Conservation (phyloP, 1,284 basidiomycete species). For the Heterobasidion parviporum region DNA sequence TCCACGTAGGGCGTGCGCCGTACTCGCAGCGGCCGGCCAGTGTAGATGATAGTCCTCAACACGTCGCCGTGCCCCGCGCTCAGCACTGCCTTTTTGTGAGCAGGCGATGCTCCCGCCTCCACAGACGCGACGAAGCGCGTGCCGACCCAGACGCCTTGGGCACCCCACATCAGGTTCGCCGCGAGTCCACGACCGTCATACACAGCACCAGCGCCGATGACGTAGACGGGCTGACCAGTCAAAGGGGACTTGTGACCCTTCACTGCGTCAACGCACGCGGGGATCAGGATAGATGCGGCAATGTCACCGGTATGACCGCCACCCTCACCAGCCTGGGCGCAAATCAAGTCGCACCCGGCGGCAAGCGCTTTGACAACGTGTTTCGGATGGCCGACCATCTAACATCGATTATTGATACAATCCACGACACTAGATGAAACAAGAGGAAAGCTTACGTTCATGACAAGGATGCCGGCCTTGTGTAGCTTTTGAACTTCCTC, state of each 20-base stretch:
- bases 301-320: slow-evolving; percentile 79
- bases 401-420: background rate
- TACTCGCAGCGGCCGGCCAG: slow-evolving; percentile 82
- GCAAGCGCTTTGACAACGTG: slow-evolving; percentile 77
- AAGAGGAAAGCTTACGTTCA: slow-evolving; percentile 50
- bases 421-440: background rate
- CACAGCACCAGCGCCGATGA: slow-evolving; percentile 82
- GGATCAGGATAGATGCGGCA: slow-evolving; percentile 68
- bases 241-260: slow-evolving; percentile 69
- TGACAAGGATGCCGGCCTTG: slow-evolving; percentile 71
- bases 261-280: slow-evolving; percentile 79
- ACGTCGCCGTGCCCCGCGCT: slow-evolving; percentile 65
- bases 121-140: slow-evolving; percentile 77
- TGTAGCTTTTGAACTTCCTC: slow-evolving; percentile 74
- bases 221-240: slow-evolving; percentile 73
- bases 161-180: slow-evolving; percentile 79
- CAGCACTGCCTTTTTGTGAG: slow-evolving; percentile 73
- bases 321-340: slow-evolving; percentile 83
- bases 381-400: slow-evolving; percentile 88
- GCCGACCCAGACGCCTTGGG: slow-evolving; percentile 68
- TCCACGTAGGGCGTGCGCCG: slow-evolving; percentile 75
- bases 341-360: slow-evolving; percentile 81
- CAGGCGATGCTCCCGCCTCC: slow-evolving; percentile 76
- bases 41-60: slow-evolving; percentile 76
- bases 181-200: slow-evolving; percentile 83